Percentiles rank a stretch among this genome's conserved stretches.
These are phyloP conservation scores for Eustoma russellianum DNA, from an alignment of 257 asterid genomes.

Conservation along the genomic window DNA sequence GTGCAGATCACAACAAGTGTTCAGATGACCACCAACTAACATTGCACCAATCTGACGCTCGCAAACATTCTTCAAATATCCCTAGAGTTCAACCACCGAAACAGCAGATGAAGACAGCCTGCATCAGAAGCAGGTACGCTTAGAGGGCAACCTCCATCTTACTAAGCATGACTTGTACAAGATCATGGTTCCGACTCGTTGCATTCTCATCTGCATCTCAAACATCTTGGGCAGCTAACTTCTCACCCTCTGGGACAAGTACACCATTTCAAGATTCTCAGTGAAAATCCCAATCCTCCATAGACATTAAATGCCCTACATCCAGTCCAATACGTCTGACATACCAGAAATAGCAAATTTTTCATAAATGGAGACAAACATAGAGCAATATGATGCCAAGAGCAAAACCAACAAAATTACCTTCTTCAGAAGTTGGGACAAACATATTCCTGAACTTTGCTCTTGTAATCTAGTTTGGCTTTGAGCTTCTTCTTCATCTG, in stretches of 20 bases:
- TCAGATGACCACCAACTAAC: too few relatives aligned
- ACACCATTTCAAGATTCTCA: conserved; percentile 84
- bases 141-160: conserved; percentile 71
- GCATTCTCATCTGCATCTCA: conserved; percentile 96
- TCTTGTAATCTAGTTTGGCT: conserved; percentile 90
- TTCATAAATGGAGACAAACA: conserved; percentile 5
- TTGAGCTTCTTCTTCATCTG: conserved; percentile 88
- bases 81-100: too few relatives aligned
- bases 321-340: conserved; percentile 79
- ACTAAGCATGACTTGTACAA: conserved; percentile 59
- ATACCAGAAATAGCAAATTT: conserved; percentile 12
- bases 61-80: too few relatives aligned
- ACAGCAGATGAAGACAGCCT: too few relatives aligned
- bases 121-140: not conserved
- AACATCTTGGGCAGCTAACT: conserved; percentile 58
- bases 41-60: too few relatives aligned
- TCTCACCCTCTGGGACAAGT: conserved; percentile 80
- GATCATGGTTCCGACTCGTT: conserved; percentile 70
- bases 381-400: conserved; percentile 1
- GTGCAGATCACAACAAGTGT: too few relatives aligned
- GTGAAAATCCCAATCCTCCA: conserved; percentile 73
- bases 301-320: conserved; percentile 64
- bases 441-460: conserved; percentile 77
- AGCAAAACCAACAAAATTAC: conserved; percentile 20
- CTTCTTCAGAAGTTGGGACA: conserved; percentile 84